Percentiles rank a stretch among this genome's conserved stretches.
Conservation (phyloP, 345 rosid species). For the Gynandropsis gynandra region DNA sequence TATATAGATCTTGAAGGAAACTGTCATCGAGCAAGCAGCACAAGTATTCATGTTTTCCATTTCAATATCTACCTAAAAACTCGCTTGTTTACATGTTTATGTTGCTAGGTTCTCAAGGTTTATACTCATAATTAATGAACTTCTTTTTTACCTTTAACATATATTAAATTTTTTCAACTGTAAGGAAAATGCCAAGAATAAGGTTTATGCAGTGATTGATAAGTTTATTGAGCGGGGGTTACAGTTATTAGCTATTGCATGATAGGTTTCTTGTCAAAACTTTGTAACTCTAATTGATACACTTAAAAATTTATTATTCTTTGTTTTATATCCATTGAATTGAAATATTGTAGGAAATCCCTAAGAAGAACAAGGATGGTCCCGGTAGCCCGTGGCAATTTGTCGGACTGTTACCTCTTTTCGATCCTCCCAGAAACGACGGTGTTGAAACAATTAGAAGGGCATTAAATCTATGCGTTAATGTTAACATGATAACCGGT, state of each 20-base stretch:
- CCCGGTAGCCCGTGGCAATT: constrained; percentile 84
- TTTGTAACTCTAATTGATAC: no score
- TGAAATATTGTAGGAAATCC: constrained; percentile 53
- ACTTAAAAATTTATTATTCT: neutral
- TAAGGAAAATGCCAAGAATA: constrained; percentile 63
- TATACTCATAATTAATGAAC: neutral
- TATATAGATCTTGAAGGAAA: constrained; percentile 63
- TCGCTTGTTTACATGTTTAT: neutral
- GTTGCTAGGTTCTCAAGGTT: neutral
- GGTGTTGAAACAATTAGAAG: constrained; percentile 96
- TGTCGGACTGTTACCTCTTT: constrained; percentile 75
- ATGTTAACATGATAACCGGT: constrained; percentile 95
- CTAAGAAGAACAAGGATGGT: constrained; percentile 65
- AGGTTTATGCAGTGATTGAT: constrained; percentile 67
- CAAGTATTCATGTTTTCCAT: constrained; percentile 35
- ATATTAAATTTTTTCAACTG: constrained; percentile 62
- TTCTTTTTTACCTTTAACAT: constrained; percentile 29
- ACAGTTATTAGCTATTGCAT: constrained; percentile 77
- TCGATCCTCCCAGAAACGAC: constrained; percentile 96
- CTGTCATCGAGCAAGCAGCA: constrained; percentile 85
- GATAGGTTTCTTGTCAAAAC: constrained; percentile 41
- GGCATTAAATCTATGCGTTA: constrained; percentile 84
- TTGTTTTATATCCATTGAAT: neutral
- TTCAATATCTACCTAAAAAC: no score
- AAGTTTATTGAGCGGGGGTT: constrained; percentile 94